A percentile compares a stretch with the other conserved stretches of the same genome.
Conservation (phyloP, 352 stramenopile genomes). For the Phytophthora vignae region DNA sequence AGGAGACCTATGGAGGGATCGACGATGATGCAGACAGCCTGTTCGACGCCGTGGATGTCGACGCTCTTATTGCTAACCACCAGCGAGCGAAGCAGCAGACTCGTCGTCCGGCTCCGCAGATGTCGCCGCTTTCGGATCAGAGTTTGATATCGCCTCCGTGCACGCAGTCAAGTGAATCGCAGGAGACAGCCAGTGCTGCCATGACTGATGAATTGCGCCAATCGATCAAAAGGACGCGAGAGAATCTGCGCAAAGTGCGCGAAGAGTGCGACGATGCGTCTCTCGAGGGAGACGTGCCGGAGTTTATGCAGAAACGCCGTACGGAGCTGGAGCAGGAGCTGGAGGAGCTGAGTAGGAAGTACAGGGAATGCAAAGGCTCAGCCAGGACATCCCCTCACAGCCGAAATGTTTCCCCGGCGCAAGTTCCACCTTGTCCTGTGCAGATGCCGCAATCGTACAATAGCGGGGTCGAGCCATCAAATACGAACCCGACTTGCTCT, state of each 20-base stretch:
- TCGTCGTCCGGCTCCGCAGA: constrained; percentile 8
- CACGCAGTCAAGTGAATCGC: constrained; percentile 22
- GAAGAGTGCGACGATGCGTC: constrained; percentile 88
- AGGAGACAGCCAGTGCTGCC: constrained; percentile 28
- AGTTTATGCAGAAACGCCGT: constrained; percentile 53
- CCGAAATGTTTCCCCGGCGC: constrained; percentile 25
- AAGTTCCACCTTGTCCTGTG: constrained; percentile 11
- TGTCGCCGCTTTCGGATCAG: constrained; percentile 7
- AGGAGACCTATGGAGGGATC: constrained; percentile 18
- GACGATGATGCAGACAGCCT: constrained; percentile 42
- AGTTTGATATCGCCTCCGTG: constrained; percentile 23
- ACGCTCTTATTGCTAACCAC: constrained; percentile 61
- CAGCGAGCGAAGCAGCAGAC: constrained; percentile 42
- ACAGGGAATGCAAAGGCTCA: constrained; percentile 60
- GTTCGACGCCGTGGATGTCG: constrained; percentile 56
- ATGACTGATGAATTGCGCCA: constrained; percentile 44
- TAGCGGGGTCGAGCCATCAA: constrained; percentile 15
- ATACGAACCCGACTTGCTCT: constrained; percentile 50
- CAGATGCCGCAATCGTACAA: constrained; percentile 16
- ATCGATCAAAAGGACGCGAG: constrained; percentile 70
- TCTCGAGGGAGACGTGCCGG: constrained; percentile 76
- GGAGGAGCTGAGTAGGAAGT: constrained; percentile 63
- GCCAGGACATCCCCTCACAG: constrained; percentile 23
- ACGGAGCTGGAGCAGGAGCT: constrained; percentile 66
- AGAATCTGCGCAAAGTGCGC: constrained; percentile 67